Conservation (phyloP, 441 rosid genomes). For the Populus tomentosa region DNA sequence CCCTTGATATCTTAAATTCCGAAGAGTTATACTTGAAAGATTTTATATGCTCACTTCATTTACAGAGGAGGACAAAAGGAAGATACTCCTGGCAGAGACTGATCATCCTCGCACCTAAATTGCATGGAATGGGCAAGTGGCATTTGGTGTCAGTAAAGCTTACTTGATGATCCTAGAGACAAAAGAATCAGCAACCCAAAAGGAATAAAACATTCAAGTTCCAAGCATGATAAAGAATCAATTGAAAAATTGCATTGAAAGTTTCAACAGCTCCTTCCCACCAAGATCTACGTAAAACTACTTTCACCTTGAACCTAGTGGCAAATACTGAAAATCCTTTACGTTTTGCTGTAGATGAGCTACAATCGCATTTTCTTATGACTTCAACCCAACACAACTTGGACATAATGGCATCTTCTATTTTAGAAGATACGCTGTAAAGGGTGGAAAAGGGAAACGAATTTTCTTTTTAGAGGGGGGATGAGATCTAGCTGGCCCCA, state of each 20-base stretch:
- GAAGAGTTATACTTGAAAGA: neutral
- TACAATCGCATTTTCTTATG: slow-evolving; percentile 51
- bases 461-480: neutral
- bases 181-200: slow-evolving; percentile 17
- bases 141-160: slow-evolving; percentile 10
- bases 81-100: neutral
- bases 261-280: slow-evolving; percentile 58
- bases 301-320: slow-evolving; percentile 40
- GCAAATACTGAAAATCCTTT: slow-evolving; percentile 47
- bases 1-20: too few relatives aligned
- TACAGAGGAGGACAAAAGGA: neutral
- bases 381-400: slow-evolving; percentile 48
- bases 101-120: slow-evolving; percentile 8
- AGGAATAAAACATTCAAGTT: slow-evolving; percentile 8
- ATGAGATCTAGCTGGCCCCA: slow-evolving; percentile 42
- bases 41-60: neutral
- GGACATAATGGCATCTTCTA: slow-evolving; percentile 44
- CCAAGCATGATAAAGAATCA: slow-evolving; percentile 49
- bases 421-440: slow-evolving; percentile 32
- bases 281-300: slow-evolving; percentile 31
- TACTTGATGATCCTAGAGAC: slow-evolving; percentile 17
- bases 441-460: slow-evolving; percentile 9
- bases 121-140: neutral
- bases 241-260: slow-evolving; percentile 48
- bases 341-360: slow-evolving; percentile 46